Conservation (phyloP, 129 eudicot species). For the Arctium minus region DNA sequence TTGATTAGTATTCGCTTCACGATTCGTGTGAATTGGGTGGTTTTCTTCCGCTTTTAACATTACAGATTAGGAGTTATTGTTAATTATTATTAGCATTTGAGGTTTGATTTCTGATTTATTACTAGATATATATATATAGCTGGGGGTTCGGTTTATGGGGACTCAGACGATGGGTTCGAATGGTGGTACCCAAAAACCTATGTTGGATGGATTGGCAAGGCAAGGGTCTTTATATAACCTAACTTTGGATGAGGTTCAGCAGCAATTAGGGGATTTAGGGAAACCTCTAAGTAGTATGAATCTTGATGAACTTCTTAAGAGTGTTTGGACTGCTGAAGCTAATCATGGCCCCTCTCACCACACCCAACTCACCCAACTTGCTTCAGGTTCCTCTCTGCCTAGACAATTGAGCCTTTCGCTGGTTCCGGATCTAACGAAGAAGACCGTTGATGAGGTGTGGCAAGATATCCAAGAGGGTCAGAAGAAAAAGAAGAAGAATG, state of each 20-base stretch:
- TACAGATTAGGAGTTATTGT: not conserved
- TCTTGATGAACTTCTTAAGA: conserved; percentile 79
- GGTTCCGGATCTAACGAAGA: conserved; percentile 54
- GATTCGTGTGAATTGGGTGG: not conserved
- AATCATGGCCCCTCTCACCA: conserved; percentile 30
- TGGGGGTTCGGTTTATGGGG: conserved; percentile 38
- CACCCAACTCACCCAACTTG: conserved; percentile 32
- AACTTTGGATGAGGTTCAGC: conserved; percentile 77
- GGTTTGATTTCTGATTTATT: not conserved
- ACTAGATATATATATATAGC: not conserved
- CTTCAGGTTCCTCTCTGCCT: conserved; percentile 33
- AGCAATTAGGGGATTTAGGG: conserved; percentile 78
- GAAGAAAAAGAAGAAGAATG: conserved; percentile 14
- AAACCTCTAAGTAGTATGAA: conserved; percentile 82
- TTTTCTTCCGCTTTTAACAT: not conserved
- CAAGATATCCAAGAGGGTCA: conserved; percentile 68
- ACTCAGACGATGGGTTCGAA: conserved; percentile 68
- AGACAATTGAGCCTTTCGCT: conserved; percentile 17
- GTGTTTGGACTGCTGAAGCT: conserved; percentile 53
- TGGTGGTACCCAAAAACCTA: conserved; percentile 42
- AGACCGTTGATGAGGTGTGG: conserved; percentile 93
- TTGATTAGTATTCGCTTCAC: conserved; percentile 1
- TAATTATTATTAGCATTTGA: not conserved
- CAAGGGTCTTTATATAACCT: conserved; percentile 69
- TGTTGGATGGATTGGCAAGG: conserved; percentile 35